phyloP scores from a whole-genome alignment of 164 flowering plant genomes.

The Buxus sempervirens region DNA sequence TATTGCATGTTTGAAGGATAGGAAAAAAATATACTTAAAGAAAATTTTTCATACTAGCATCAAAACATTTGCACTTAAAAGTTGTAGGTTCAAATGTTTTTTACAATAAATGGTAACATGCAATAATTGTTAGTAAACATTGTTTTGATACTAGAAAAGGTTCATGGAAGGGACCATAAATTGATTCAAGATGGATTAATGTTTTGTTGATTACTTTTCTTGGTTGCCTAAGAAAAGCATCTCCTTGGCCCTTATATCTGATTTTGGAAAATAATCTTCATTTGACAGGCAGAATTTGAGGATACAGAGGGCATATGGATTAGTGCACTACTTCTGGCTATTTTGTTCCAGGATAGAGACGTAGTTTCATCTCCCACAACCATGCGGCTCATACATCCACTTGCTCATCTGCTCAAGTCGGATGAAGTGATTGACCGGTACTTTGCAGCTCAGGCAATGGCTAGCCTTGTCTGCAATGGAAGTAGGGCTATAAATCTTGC shows the following conservation, averaged over 20 bases:
- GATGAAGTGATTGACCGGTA: slow-evolving; percentile 69
- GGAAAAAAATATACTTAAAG: neutral
- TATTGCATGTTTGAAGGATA: neutral
- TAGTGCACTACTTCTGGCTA: slow-evolving; percentile 61
- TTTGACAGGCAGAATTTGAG: slow-evolving; percentile 64
- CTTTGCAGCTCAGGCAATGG: slow-evolving; percentile 83
- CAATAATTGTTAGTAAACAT: neutral
- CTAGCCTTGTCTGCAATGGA: slow-evolving; percentile 67
- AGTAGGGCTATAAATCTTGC: slow-evolving; percentile 54
- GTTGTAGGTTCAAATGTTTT: neutral
- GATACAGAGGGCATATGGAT: slow-evolving; percentile 82
- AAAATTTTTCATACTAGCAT: neutral
- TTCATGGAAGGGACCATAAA: neutral
- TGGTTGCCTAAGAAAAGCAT: neutral
- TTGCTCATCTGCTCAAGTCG: slow-evolving; percentile 58
- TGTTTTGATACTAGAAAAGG: neutral
- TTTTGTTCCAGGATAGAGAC: slow-evolving; percentile 65
- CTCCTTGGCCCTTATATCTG: too few species aligned
- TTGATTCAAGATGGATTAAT: neutral
- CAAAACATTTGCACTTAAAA: neutral
- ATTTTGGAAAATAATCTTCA: neutral
- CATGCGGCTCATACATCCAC: slow-evolving; percentile 65
- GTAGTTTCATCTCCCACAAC: slow-evolving; percentile 54
- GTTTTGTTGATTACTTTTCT: neutral
- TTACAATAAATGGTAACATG: neutral